Base-by-base conservation (phyloP, 2,329 filamentous ascomycete genomes). In the Balansia obtecta region DNA sequence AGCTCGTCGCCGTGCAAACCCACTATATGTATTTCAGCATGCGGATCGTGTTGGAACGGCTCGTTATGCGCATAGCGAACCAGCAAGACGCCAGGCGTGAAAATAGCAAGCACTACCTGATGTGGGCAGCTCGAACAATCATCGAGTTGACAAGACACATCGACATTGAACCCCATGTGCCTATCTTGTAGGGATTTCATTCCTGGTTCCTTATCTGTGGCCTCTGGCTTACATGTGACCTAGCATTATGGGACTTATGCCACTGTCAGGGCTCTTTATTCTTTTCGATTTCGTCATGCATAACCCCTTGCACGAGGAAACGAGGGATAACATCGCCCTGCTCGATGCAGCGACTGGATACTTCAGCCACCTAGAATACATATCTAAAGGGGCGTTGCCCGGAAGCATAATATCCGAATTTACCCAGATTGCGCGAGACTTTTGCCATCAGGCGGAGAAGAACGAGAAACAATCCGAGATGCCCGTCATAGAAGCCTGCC, bases 131-230 rank as follows among this genome's bases (percentile, higher is more conserved):
- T 5, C 54, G 63, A 10, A 50, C 50, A 0, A 56, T 68, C 4
- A 57, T 68, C 20, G 65, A 68, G 40, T 50, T 68, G n/a, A 63
- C 61, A 1, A 55, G 51, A 32, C 60, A 60, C 44, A 63, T 69
- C 41, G 65, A 69, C 38, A 52, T 62, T 0, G 59, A 62, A 37
- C 56, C 63, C 1, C 59, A 67, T 38, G 60, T 62, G 1, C 62
- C 66, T 2, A 53, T 65, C 11, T 67, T 62, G 66, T 68, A 58
- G 58, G 27, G 58, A 43, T 16, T 18, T 18, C n/a, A 8, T 10
- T 37, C 7, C 18, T 9, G 1, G 22, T 43, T 13, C 27, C 27
- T 5, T 11, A 4, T 18, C 27, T 27, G 10, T 5, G 1, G 20
- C 34, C 16, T 16, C 37, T 43, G 8, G 20, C 27, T 41, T 43